Conservation (phyloP, 1,284 basidiomycete species). For the Microbotryomycetes sp. region DNA sequence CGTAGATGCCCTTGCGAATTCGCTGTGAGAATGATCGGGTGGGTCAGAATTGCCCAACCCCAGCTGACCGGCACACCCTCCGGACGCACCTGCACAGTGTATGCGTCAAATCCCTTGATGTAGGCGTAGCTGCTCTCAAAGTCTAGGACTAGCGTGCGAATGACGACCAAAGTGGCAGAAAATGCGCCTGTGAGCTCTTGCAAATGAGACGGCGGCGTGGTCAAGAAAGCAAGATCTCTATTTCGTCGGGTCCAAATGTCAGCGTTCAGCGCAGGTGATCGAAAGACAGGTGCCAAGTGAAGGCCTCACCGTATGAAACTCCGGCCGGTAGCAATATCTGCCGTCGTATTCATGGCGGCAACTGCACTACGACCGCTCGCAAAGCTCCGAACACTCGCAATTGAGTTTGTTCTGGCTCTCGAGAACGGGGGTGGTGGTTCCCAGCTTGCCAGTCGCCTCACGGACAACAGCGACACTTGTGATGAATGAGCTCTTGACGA, state of each 20-base stretch:
- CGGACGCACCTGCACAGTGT: slow-evolving; percentile 4
- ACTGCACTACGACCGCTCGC: background rate
- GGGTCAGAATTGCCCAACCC: too few relatives aligned
- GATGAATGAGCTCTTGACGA: background rate
- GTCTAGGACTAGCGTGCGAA: background rate
- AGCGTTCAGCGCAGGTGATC: background rate
- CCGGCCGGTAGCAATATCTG: background rate
- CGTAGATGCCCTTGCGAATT: slow-evolving; percentile 7
- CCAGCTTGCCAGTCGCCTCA: background rate
- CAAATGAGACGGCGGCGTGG: background rate
- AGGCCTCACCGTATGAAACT: background rate
- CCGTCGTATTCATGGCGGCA: background rate
- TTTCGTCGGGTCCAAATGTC: background rate
- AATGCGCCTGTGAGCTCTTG: background rate
- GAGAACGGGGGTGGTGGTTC: background rate
- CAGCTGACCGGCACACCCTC: too few relatives aligned
- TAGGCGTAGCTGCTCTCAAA: slow-evolving; percentile 7
- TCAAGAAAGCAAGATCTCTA: slow-evolving; percentile 8
- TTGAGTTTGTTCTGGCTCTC: background rate
- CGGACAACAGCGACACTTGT: background rate
- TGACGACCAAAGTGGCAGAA: background rate
- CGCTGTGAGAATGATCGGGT: too few relatives aligned
- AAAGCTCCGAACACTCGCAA: background rate
- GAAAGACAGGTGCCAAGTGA: too few relatives aligned
- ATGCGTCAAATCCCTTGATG: slow-evolving; percentile 6